phyloP scores from a whole-genome alignment of 352 stramenopile genomes.

The Pseudoperonospora humuli region DNA sequence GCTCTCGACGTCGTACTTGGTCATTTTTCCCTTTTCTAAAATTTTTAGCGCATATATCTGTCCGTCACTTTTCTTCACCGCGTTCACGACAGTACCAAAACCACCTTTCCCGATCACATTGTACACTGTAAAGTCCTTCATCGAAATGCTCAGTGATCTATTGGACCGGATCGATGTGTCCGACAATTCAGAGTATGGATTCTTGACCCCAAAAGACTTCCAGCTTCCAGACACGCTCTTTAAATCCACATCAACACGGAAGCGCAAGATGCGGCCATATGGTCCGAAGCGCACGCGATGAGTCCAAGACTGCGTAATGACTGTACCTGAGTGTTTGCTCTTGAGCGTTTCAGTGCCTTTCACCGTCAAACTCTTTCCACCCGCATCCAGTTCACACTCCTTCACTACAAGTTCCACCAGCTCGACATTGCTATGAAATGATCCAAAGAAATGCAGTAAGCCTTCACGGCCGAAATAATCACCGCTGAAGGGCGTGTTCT shows the following conservation, averaged over 20 bases:
- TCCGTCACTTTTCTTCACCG: conserved; percentile 85
- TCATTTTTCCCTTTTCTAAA: conserved; percentile 86
- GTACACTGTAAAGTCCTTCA: conserved; percentile 88
- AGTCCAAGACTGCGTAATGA: conserved; percentile 70
- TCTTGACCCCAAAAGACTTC: conserved; percentile 76
- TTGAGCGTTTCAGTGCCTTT: conserved; percentile 80
- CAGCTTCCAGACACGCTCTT: conserved; percentile 64
- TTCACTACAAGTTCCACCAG: conserved; percentile 71
- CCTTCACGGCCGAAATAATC: conserved; percentile 85
- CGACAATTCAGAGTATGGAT: conserved; percentile 70
- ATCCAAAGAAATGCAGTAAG: conserved; percentile 63
- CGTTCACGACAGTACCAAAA: conserved; percentile 86
- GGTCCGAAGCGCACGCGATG: conserved; percentile 73
- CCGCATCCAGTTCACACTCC: conserved; percentile 47
- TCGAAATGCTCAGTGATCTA: conserved; percentile 78
- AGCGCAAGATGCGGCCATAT: conserved; percentile 73
- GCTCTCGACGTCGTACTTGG: conserved; percentile 85
- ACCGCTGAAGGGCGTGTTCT: conserved; percentile 64
- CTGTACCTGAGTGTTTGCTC: conserved; percentile 60
- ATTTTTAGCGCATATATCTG: conserved; percentile 90
- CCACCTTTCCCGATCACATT: conserved; percentile 86
- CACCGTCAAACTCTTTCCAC: conserved; percentile 61
- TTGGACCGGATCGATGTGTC: conserved; percentile 77
- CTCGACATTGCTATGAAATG: conserved; percentile 74
- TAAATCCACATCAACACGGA: conserved; percentile 70